Percentiles rank a stretch among this genome's conserved stretches.
Evolutionary conservation across 1,139 yeast species (phyloP).

Genomic region (Debaryomyces singareniensis): DNA sequence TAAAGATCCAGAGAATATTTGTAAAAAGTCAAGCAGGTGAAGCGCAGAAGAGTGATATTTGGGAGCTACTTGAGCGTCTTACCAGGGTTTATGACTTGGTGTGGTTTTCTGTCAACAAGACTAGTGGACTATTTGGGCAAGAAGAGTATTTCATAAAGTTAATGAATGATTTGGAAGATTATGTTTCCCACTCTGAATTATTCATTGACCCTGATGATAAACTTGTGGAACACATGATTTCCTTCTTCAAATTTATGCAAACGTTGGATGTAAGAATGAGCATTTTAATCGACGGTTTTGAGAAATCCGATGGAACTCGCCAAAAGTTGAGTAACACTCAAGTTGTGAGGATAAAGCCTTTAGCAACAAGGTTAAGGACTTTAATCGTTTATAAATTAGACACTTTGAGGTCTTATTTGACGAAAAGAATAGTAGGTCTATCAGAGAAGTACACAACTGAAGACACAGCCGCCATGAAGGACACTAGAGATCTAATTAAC

Average conservation of each 20-base stretch:
- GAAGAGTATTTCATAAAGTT: constrained; percentile 53
- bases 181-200: constrained; percentile 38
- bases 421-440: background rate
- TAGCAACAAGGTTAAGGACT: constrained; percentile 40
- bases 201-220: constrained; percentile 9
- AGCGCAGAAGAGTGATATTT: constrained; percentile 23
- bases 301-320: constrained; percentile 5
- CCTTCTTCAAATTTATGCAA: constrained; percentile 35
- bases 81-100: constrained; percentile 43
- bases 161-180: constrained; percentile 64
- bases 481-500: constrained; percentile 7
- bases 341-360: constrained; percentile 39
- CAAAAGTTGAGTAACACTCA: constrained; percentile 34
- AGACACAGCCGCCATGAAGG: background rate
- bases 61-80: constrained; percentile 39
- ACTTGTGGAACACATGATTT: constrained; percentile 13
- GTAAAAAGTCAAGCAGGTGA: constrained; percentile 52
- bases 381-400: constrained; percentile 21
- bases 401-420: constrained; percentile 8
- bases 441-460: background rate
- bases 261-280: constrained; percentile 37
- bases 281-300: constrained; percentile 35
- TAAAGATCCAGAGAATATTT: constrained; percentile 55
- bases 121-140: constrained; percentile 44
- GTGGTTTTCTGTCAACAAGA: constrained; percentile 45